Conservation (phyloP, 495 filamentous ascomycete genomes). For the Neurospora sp. region DNA sequence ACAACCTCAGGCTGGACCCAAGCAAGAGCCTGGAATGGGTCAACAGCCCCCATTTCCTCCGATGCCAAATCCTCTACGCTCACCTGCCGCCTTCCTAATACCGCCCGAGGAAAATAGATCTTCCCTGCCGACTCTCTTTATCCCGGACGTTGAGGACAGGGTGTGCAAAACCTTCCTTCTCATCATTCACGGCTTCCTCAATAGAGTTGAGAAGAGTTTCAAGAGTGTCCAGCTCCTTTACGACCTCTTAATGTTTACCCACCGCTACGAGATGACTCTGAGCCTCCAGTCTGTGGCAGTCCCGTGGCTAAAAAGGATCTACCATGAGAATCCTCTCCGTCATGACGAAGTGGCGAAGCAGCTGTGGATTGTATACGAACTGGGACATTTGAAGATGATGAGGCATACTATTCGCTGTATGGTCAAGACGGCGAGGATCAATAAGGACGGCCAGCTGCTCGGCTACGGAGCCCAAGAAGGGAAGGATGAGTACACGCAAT, state of each 20-base stretch:
- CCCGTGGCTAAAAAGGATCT: not conserved
- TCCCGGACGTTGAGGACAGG: not conserved
- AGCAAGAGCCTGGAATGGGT: not conserved
- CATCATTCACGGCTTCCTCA: not conserved
- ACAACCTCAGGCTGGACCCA: not conserved
- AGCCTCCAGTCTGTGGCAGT: not conserved
- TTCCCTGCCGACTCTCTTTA: not conserved
- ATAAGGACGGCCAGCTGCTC: not conserved
- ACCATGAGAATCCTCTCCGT: not conserved
- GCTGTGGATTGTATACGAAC: not conserved
- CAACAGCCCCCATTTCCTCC: not conserved
- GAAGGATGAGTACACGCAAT: not conserved
- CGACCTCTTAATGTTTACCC: not conserved
- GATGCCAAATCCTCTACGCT: not conserved
- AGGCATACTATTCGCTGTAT: not conserved
- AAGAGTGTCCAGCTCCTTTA: not conserved
- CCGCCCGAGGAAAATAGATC: not conserved
- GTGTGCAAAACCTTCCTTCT: not conserved
- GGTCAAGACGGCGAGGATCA: not conserved
- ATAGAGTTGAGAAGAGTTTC: not conserved
- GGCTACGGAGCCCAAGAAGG: not conserved
- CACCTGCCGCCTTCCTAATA: not conserved
- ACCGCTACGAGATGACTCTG: not conserved
- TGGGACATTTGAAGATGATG: not conserved
- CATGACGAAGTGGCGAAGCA: not conserved